These are phyloP conservation scores for Lentinula sp. DNA, from an alignment of 768 basidiomycete genomes.

Conservation along the genomic window DNA sequence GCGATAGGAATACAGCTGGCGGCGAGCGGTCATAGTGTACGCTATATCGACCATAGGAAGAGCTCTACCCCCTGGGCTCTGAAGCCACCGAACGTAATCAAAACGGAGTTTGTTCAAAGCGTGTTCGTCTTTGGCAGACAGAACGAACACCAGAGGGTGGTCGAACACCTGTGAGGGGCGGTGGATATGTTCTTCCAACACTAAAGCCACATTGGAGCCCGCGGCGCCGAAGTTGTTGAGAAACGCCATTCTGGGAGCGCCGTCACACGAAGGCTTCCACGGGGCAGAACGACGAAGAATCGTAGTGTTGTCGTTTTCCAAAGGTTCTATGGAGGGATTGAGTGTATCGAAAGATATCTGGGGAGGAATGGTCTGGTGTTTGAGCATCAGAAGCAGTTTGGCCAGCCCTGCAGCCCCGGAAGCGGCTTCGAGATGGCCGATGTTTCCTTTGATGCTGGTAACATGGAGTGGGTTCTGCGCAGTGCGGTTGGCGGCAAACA, in stretches of 20 bases:
- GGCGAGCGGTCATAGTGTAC: constrained; percentile 64
- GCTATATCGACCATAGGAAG: constrained; percentile 44
- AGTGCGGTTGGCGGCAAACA: constrained; percentile 39
- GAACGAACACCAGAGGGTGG: constrained; percentile 40
- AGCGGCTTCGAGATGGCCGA: constrained; percentile 73
- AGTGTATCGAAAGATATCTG: constrained; percentile 52
- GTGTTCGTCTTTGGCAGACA: constrained; percentile 52
- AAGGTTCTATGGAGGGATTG: constrained; percentile 49
- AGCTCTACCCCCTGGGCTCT: constrained; percentile 16
- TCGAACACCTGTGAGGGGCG: not conserved
- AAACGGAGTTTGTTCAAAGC: constrained; percentile 43
- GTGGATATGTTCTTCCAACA: constrained; percentile 48
- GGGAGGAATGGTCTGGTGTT: constrained; percentile 46
- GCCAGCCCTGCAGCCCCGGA: constrained; percentile 69
- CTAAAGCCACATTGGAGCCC: constrained; percentile 59
- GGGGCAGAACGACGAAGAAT: constrained; percentile 29
- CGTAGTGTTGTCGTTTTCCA: constrained; percentile 39
- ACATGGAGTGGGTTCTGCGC: constrained; percentile 51
- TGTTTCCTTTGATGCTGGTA: constrained; percentile 66
- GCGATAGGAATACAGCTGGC: constrained; percentile 49
- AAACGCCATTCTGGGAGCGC: constrained; percentile 43
- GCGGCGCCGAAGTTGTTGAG: constrained; percentile 76
- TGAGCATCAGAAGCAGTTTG: constrained; percentile 67
- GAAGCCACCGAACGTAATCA: constrained; percentile 44
- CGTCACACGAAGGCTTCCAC: constrained; percentile 35